These are phyloP conservation scores for Torrubiella hemipterigena DNA, from an alignment of 2,329 filamentous ascomycete genomes.

Conservation along the genomic window DNA sequence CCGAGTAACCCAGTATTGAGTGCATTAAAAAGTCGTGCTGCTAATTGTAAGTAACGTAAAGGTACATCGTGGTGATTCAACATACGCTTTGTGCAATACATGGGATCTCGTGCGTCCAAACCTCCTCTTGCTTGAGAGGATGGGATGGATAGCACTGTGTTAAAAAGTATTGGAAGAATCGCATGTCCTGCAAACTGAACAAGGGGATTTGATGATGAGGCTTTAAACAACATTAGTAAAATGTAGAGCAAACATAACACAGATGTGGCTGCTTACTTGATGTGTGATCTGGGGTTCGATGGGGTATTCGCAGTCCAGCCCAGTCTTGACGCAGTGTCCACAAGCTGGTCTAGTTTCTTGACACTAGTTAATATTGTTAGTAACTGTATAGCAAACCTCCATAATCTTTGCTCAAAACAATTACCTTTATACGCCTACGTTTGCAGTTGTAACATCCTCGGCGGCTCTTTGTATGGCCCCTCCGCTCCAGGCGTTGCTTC, in stretches of 20 bases:
- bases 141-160: conserved; percentile 50
- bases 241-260: too few species aligned
- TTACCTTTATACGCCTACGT: conserved; percentile 50
- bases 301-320: conserved; percentile 52
- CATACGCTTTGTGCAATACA: conserved; percentile 54
- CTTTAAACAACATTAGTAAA: conserved; percentile 17
- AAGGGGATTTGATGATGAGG: conserved; percentile 45
- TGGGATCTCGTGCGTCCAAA: conserved; percentile 57
- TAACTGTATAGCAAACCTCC: not conserved
- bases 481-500: conserved; percentile 35
- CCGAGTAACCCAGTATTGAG: conserved; percentile 54
- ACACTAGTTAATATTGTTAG: conserved; percentile 31
- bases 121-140: conserved; percentile 50
- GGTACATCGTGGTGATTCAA: not conserved
- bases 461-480: conserved; percentile 55
- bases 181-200: conserved; percentile 53
- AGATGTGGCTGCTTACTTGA: conserved; percentile 34
- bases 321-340: conserved; percentile 50
- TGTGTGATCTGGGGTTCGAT: conserved; percentile 35
- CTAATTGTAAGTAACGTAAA: not conserved
- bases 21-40: conserved; percentile 60
- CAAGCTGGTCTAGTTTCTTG: conserved; percentile 54
- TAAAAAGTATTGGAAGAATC: conserved; percentile 57
- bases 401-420: not conserved
- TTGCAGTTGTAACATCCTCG: conserved; percentile 59